These are phyloP conservation scores for Globomyces pollinis-pini DNA, from an alignment of 192 early-diverging fungal genomes.

Conservation along the genomic window DNA sequence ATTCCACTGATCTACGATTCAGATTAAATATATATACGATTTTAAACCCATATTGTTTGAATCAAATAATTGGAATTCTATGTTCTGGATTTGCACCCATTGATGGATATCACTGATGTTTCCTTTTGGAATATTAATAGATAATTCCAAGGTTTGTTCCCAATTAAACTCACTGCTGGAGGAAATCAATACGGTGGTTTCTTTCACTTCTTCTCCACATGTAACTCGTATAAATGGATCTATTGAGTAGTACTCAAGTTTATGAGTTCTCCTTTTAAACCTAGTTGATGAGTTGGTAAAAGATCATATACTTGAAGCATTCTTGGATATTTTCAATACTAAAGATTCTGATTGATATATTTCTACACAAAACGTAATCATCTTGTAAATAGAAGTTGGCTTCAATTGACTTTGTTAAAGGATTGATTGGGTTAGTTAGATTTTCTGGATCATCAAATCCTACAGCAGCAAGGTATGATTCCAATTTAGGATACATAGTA, in stretches of 20 bases:
- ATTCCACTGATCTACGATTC: conserved; percentile 10
- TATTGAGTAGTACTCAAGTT: conserved; percentile 17
- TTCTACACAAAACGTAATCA: conserved; percentile 14
- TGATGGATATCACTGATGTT: conserved; percentile 33
- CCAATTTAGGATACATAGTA: conserved; percentile 12
- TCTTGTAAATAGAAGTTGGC: conserved; percentile 9
- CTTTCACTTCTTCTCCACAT: conserved; percentile 16
- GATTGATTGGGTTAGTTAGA: conserved; percentile 15
- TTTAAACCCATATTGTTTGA: conserved; percentile 7
- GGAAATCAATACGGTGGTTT: conserved; percentile 18
- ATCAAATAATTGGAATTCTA: conserved; percentile 28
- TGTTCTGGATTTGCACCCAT: conserved; percentile 29
- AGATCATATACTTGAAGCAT: neutral
- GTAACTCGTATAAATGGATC: conserved; percentile 26
- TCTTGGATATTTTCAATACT: conserved; percentile 10
- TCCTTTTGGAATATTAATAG: conserved; percentile 34
- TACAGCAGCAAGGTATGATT: conserved; percentile 16
- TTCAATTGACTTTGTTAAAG: conserved; percentile 4
- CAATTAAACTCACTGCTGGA: conserved; percentile 17
- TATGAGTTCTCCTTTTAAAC: conserved; percentile 19
- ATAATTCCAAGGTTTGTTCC: conserved; percentile 30
- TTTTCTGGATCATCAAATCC: conserved; percentile 29
- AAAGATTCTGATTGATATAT: conserved; percentile 22
- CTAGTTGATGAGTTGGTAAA: no score
- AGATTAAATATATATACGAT: no score